Conservation (phyloP, 768 basidiomycete species). For the Xerocomellus intermedius region DNA sequence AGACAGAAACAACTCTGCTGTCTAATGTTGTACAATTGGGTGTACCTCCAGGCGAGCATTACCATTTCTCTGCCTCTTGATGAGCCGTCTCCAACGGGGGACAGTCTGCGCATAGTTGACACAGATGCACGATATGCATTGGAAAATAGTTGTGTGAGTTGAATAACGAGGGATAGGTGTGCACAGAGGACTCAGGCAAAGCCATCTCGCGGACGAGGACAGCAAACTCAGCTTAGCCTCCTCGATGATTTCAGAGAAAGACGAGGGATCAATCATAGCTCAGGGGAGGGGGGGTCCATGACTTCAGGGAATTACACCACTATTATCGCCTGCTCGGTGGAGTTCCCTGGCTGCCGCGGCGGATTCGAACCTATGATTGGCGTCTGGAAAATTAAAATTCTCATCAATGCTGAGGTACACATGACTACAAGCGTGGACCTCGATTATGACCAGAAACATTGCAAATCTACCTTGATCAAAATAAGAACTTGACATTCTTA, state of each 20-base stretch:
- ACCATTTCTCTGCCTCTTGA: not conserved
- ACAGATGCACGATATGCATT: not conserved
- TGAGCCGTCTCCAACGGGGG: not conserved
- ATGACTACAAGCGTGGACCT: not conserved
- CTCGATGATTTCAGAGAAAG: too few species aligned
- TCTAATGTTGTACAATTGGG: not conserved
- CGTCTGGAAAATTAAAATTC: not conserved
- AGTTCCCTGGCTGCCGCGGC: not conserved
- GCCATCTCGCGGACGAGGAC: too few species aligned
- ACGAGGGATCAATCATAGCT: too few species aligned
- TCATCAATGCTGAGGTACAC: not conserved
- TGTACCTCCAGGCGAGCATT: not conserved
- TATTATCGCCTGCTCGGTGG: not conserved
- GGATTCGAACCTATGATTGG: not conserved
- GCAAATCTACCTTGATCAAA: constrained; percentile 41
- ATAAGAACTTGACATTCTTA: constrained; percentile 91
- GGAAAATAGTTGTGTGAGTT: not conserved
- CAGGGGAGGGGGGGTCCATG: not conserved
- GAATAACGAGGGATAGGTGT: not conserved
- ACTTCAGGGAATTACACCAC: not conserved
- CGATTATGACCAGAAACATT: not conserved
- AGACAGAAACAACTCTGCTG: not conserved
- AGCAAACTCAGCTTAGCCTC: too few species aligned
- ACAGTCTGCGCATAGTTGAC: not conserved
- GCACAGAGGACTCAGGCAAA: not conserved